Percentiles rank a stretch among this genome's conserved stretches.
Evolutionary conservation across 768 basidiomycete species (phyloP).

Genomic region (Auriscalpium vulgare): DNA sequence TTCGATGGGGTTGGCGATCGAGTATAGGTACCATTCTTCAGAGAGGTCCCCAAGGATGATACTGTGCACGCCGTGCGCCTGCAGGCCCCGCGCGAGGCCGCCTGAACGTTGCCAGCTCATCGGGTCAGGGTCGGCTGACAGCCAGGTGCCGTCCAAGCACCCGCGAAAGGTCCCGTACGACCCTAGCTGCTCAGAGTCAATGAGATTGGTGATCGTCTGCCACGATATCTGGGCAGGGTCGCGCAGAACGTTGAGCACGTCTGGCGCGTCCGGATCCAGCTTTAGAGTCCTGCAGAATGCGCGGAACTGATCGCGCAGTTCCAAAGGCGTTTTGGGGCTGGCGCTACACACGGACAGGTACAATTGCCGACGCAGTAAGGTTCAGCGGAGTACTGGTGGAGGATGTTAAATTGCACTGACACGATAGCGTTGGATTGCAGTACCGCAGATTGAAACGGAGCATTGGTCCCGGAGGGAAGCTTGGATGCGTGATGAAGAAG

Average conservation of each 20-base stretch:
- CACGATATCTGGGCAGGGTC: slow-evolving; percentile 42
- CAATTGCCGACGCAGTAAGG: background rate
- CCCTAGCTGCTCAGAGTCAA: slow-evolving; percentile 51
- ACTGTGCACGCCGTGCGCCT: slow-evolving; percentile 49
- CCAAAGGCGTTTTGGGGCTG: slow-evolving; percentile 47
- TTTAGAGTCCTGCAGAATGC: slow-evolving; percentile 50
- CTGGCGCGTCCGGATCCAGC: slow-evolving; percentile 44
- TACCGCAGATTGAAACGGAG: slow-evolving; percentile 60
- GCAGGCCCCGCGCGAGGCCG: slow-evolving; percentile 44
- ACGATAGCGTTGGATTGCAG: slow-evolving; percentile 41
- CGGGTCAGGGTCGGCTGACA: slow-evolving; percentile 42
- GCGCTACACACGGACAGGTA: slow-evolving; percentile 30
- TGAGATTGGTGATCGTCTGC: slow-evolving; percentile 43
- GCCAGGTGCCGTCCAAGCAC: slow-evolving; percentile 52
- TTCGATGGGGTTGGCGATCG: slow-evolving; percentile 55
- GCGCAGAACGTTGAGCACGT: slow-evolving; percentile 42
- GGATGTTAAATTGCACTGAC: background rate
- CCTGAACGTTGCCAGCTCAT: slow-evolving; percentile 67
- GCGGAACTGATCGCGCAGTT: slow-evolving; percentile 54
- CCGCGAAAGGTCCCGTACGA: slow-evolving; percentile 61
- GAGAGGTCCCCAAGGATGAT: slow-evolving; percentile 61
- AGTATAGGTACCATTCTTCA: slow-evolving; percentile 76
- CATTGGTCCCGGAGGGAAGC: slow-evolving; percentile 43
- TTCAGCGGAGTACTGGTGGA: background rate
- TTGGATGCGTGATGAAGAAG: slow-evolving; percentile 61